A percentile compares a stretch with the other conserved stretches of the same genome.
Evolutionary conservation across 176 grass and related monocot genomes (phyloP).

Genomic region (Coix lacrymajobi): DNA sequence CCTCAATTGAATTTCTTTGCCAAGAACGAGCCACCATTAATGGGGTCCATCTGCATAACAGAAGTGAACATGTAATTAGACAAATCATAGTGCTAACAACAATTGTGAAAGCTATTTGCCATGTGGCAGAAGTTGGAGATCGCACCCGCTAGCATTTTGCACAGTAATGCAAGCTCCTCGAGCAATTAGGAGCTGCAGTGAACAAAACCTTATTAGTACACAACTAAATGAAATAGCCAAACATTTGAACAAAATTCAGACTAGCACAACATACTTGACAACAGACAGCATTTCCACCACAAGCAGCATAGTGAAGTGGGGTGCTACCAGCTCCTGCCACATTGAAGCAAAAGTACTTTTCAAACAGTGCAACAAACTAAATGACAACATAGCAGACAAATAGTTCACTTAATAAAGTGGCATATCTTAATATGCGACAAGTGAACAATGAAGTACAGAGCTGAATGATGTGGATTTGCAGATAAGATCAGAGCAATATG

Average conservation of each 20-base stretch:
- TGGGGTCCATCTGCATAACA: constrained; percentile 62
- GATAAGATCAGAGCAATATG: not conserved
- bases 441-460: not conserved
- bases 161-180: constrained; percentile 62
- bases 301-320: constrained; percentile 93
- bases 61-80: constrained; percentile 14
- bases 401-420: not conserved
- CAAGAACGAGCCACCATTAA: constrained; percentile 81
- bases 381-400: not conserved
- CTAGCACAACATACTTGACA: constrained; percentile 73
- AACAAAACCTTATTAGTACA: constrained; percentile 11
- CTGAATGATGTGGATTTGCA: not conserved
- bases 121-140: constrained; percentile 2
- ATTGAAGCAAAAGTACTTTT: constrained; percentile 15
- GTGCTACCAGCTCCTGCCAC: constrained; percentile 83
- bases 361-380: not conserved
- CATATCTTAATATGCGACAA: not conserved
- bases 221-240: constrained; percentile 6
- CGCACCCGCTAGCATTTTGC: constrained; percentile 70
- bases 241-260: constrained; percentile 9
- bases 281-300: constrained; percentile 86
- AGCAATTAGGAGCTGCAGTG: constrained; percentile 79
- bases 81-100: constrained; percentile 12
- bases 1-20: constrained; percentile 77
- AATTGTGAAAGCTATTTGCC: not conserved